phyloP scores from a whole-genome alignment of 441 rosid species.

The Gossypium trilobum region DNA sequence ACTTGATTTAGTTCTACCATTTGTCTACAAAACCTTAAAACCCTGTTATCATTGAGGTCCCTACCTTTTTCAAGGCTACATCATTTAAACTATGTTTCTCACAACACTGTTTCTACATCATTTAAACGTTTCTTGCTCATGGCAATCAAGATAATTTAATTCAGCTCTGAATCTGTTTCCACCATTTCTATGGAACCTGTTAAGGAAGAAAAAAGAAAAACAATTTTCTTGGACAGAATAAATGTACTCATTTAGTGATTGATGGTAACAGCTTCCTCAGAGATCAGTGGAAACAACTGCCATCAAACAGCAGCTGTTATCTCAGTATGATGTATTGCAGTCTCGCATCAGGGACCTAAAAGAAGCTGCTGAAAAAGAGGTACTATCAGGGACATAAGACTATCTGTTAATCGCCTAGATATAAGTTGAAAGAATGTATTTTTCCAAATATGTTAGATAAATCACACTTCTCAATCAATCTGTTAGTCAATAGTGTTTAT shows the following conservation, averaged over 20 bases:
- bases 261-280: slow-evolving; percentile 70
- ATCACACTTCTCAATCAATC: background rate
- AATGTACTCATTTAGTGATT: slow-evolving; percentile 12
- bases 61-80: slow-evolving; percentile 1
- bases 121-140: background rate
- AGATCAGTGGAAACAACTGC: slow-evolving; percentile 53
- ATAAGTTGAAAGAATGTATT: background rate
- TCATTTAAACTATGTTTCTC: background rate
- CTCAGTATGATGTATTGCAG: slow-evolving; percentile 79
- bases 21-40: background rate
- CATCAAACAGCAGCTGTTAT: slow-evolving; percentile 73
- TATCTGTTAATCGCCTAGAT: background rate
- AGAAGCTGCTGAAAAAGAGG: slow-evolving; percentile 80
- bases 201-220: background rate
- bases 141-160: background rate
- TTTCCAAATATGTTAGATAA: background rate
- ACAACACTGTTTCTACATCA: background rate
- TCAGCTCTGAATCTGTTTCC: background rate
- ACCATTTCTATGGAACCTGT: background rate
- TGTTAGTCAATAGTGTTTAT: background rate
- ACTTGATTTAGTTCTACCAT: background rate
- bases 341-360: slow-evolving; percentile 75
- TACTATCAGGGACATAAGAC: slow-evolving; percentile 18
- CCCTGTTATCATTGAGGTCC: background rate
- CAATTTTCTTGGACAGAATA: slow-evolving; percentile 12